phyloP scores from a whole-genome alignment of 1,284 basidiomycete species.

The Chiua sp. region DNA sequence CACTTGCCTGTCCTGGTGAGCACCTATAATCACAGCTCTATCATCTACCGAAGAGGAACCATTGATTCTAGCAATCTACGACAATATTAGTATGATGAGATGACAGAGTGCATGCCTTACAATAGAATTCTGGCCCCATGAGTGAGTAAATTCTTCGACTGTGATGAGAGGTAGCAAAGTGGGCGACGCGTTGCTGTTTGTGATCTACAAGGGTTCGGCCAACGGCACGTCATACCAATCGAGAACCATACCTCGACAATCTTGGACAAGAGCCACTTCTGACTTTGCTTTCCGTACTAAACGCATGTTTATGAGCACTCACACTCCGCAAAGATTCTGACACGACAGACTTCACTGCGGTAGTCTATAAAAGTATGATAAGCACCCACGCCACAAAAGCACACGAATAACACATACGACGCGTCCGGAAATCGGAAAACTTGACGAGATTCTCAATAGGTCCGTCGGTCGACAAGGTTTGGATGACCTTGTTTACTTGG shows the following conservation, averaged over 20 bases:
- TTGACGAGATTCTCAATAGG: slow-evolving; percentile 71
- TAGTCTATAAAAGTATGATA: slow-evolving; percentile 58
- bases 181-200: slow-evolving; percentile 60
- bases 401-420: slow-evolving; percentile 52
- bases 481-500: slow-evolving; percentile 62
- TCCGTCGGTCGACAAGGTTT: slow-evolving; percentile 69
- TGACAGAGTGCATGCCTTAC: slow-evolving; percentile 46
- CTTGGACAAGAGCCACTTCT: slow-evolving; percentile 82
- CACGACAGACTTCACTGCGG: slow-evolving; percentile 66
- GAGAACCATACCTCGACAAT: slow-evolving; percentile 63
- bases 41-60: slow-evolving; percentile 68
- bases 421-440: slow-evolving; percentile 77
- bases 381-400: slow-evolving; percentile 34
- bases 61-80: slow-evolving; percentile 72
- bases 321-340: slow-evolving; percentile 16
- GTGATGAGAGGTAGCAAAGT: slow-evolving; percentile 62
- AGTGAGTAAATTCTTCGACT: slow-evolving; percentile 83
- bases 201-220: slow-evolving; percentile 56
- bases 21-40: slow-evolving; percentile 71
- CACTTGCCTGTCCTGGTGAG: slow-evolving; percentile 87
- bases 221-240: slow-evolving; percentile 5
- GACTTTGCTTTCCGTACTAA: slow-evolving; percentile 80
- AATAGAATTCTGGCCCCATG: slow-evolving; percentile 94
- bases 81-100: slow-evolving; percentile 2
- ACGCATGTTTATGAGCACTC: slow-evolving; percentile 13